phyloP scores from a whole-genome alignment of 2,329 filamentous ascomycete species.

The Pezicula radicicola region DNA sequence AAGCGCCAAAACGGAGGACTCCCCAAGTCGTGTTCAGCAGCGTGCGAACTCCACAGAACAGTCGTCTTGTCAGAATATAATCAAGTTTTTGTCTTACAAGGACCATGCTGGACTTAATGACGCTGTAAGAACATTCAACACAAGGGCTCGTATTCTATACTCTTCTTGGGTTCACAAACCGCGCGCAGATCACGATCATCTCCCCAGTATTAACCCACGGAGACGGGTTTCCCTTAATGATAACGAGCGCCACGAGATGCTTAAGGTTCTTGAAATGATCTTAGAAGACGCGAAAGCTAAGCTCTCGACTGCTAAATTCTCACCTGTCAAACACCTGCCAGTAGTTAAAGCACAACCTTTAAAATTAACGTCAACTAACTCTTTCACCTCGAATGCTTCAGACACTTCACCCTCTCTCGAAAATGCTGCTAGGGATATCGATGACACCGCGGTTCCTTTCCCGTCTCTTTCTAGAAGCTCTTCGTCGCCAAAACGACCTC shows the following conservation, averaged over 20 bases:
- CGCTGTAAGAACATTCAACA: conserved; percentile 1
- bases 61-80: neutral
- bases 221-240: neutral
- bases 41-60: neutral
- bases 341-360: no score
- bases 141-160: neutral
- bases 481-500: neutral
- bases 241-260: conserved; percentile 1
- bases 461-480: neutral
- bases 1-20: neutral
- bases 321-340: no score
- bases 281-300: no score
- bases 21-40: conserved; percentile 1
- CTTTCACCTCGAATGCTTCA: no score
- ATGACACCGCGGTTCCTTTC: conserved; percentile 4
- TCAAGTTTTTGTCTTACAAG: conserved; percentile 7
- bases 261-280: neutral
- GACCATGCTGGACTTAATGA: neutral
- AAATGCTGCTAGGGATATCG: neutral
- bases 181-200: conserved; percentile 7
- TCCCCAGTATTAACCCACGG: conserved; percentile 4
- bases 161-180: conserved; percentile 10
- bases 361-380: no score
- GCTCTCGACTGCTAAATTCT: no score
- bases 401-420: no score